These are phyloP conservation scores for Tanozyma kutaoensis DNA, from an alignment of 805 yeast genomes.

Conservation along the genomic window DNA sequence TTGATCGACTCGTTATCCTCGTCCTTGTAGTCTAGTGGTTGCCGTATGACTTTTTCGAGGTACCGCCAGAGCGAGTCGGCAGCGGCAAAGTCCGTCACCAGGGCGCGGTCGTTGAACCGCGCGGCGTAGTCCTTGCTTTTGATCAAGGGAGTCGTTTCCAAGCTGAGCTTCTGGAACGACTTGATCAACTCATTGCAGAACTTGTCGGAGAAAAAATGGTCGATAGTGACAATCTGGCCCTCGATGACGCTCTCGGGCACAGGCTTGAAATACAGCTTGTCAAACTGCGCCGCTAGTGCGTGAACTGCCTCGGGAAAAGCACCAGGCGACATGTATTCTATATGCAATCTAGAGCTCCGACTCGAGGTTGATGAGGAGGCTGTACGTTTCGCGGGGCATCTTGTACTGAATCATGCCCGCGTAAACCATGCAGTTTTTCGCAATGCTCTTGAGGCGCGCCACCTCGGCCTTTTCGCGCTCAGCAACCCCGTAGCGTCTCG, in stretches of 20 bases:
- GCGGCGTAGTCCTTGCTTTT: slow-evolving; percentile 43
- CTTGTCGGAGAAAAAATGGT: slow-evolving; percentile 21
- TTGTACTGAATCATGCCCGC: slow-evolving; percentile 92
- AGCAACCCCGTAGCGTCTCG: slow-evolving; percentile 28
- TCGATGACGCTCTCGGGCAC: slow-evolving; percentile 10
- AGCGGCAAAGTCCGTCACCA: slow-evolving; percentile 25
- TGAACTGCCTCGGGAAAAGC: slow-evolving; percentile 8
- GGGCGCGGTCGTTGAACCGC: slow-evolving; percentile 39
- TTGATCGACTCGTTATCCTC: slow-evolving; percentile 11
- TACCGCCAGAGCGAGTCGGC: slow-evolving; percentile 29
- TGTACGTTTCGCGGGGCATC: slow-evolving; percentile 79
- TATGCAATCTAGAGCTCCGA: slow-evolving; percentile 14
- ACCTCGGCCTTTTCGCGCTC: slow-evolving; percentile 39
- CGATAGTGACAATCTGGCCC: slow-evolving; percentile 27
- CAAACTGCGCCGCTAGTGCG: slow-evolving; percentile 2
- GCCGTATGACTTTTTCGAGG: slow-evolving; percentile 16
- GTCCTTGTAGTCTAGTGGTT: slow-evolving; percentile 14
- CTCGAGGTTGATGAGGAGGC: slow-evolving; percentile 55
- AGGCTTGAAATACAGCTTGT: slow-evolving; percentile 8
- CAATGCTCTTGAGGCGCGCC: slow-evolving; percentile 39
- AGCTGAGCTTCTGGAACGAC: slow-evolving; percentile 5
- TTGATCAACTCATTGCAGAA: slow-evolving; percentile 27
- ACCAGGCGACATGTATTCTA: background rate
- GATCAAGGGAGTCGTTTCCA: slow-evolving; percentile 35
- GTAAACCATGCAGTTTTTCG: slow-evolving; percentile 83